Evolutionary conservation across 2,329 filamentous ascomycete species (phyloP), one percentile per base, ranked within the genome.

Genomic region (Alternaria angustiovoidea): DNA sequence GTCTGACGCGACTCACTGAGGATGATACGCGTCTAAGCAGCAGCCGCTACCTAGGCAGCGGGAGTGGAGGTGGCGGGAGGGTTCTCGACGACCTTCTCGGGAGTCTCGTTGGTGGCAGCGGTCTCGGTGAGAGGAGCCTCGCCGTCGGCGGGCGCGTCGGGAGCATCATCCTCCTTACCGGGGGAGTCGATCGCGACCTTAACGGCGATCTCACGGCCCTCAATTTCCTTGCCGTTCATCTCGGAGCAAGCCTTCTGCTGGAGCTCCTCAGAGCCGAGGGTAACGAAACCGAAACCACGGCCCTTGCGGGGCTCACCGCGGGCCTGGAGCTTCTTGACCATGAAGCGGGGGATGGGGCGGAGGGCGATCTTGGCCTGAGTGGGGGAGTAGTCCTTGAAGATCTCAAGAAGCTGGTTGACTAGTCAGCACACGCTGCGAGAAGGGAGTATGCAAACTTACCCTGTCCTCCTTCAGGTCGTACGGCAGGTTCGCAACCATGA

Each of bases 101-200:
- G 54, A 18, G 63, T 65, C 57, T 68, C 61, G 51, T 54, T 56
- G 59, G 68, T 63, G 54, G 69, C 59, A 26, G 68, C 63, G 41
- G 63, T 57, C 57, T 66, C 65, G 42, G 76, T 69, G 38, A 75
- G 72, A 63, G 80, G 79, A 54, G 73, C 69, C 57, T 73, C 75
- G 49, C 73, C 77, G 55, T 85, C 82, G 57, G 75, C 68, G 44
- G 57, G 26, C n/a, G 61, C 82, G 66, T 82, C 83, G 59, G 83
- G 80, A 71, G 85, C 90, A 76, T 91, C 88, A 79, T 97, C 94
- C 83, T 97, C 94, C 91, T 98, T 99, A 84, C 96, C 94, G 68
- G 95, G 95, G 87, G 93, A 97, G 86, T 99, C 95, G 78, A 99
- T 98, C 78, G 95, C 95, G 79, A 99, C 94, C 91, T 99, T 99